These are phyloP conservation scores for Rusavskia elegans DNA, from an alignment of 495 filamentous ascomycete genomes.

Conservation along the genomic window DNA sequence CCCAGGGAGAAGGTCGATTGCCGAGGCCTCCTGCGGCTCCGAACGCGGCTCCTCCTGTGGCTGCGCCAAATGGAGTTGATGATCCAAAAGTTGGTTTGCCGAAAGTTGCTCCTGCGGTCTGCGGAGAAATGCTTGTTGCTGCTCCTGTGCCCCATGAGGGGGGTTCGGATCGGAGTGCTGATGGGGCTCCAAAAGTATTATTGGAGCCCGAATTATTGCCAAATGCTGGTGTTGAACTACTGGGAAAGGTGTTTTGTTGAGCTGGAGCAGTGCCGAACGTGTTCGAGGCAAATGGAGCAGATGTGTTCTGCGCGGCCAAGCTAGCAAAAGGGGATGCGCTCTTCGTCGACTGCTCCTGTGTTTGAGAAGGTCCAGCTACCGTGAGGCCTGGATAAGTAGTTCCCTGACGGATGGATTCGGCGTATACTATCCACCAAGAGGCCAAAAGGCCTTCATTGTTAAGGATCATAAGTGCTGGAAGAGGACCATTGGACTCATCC, in stretches of 20 bases:
- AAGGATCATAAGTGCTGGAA: conserved; percentile 75
- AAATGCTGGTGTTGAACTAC: conserved; percentile 9
- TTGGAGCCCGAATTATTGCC: conserved; percentile 3
- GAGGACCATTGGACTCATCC: conserved; percentile 56
- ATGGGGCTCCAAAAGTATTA: conserved; percentile 20
- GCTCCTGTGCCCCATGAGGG: conserved; percentile 4
- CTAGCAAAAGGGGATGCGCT: neutral
- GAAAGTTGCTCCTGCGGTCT: conserved; percentile 19
- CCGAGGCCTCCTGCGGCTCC: conserved; percentile 29
- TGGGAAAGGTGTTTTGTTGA: conserved; percentile 1
- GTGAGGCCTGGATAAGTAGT: conserved; percentile 56
- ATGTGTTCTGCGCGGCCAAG: conserved; percentile 9
- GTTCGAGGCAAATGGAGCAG: conserved; percentile 11
- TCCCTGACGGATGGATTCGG: conserved; percentile 61
- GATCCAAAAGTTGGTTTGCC: conserved; percentile 30
- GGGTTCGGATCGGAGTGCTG: conserved; percentile 21
- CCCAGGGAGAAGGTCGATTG: conserved; percentile 27
- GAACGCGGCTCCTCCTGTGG: conserved; percentile 41
- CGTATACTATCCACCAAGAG: conserved; percentile 84
- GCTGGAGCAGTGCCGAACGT: conserved; percentile 6
- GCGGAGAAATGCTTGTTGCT: neutral
- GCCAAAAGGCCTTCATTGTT: conserved; percentile 78
- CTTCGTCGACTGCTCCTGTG: conserved; percentile 15
- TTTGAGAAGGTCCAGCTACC: conserved; percentile 25
- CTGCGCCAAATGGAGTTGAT: conserved; percentile 23